phyloP scores from a whole-genome alignment of 768 basidiomycete genomes.

The Auriscalpium microsporum region DNA sequence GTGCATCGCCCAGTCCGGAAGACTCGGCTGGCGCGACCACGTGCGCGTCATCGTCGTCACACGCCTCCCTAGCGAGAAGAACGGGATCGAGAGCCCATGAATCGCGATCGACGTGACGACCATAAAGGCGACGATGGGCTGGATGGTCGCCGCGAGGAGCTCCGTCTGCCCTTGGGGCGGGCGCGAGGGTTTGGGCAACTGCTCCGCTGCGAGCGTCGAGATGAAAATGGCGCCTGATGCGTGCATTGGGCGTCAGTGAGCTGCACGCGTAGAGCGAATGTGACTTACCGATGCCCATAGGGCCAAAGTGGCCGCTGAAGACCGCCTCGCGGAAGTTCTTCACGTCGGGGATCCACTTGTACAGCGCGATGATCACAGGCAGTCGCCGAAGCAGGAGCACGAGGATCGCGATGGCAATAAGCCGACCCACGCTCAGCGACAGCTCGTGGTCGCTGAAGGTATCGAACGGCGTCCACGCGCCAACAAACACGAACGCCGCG shows the following conservation, averaged over 20 bases:
- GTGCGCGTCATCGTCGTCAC: slow-evolving; percentile 90
- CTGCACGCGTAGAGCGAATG: neutral
- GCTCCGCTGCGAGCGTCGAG: slow-evolving; percentile 64
- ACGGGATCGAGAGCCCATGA: slow-evolving; percentile 88
- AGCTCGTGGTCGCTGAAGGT: slow-evolving; percentile 59
- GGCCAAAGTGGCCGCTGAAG: slow-evolving; percentile 94
- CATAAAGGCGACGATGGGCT: slow-evolving; percentile 93
- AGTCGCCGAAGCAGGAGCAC: slow-evolving; percentile 79
- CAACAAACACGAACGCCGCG: slow-evolving; percentile 91
- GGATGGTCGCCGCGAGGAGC: slow-evolving; percentile 64
- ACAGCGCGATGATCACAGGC: slow-evolving; percentile 75
- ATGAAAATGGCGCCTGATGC: slow-evolving; percentile 83
- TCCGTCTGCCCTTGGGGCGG: slow-evolving; percentile 52
- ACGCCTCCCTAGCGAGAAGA: slow-evolving; percentile 84
- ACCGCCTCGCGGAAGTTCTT: slow-evolving; percentile 91
- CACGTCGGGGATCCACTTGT: slow-evolving; percentile 92
- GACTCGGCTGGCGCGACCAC: slow-evolving; percentile 64
- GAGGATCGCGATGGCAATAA: slow-evolving; percentile 74
- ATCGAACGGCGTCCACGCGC: slow-evolving; percentile 94
- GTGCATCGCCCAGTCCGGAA: slow-evolving; percentile 80
- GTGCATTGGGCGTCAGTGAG: neutral
- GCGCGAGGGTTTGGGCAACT: slow-evolving; percentile 38
- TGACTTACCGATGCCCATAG: slow-evolving; percentile 62
- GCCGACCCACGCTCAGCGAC: slow-evolving; percentile 73
- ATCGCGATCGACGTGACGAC: slow-evolving; percentile 85